phyloP scores from a whole-genome alignment of 1,139 yeast genomes.

The Blastobotrys indianensis region DNA sequence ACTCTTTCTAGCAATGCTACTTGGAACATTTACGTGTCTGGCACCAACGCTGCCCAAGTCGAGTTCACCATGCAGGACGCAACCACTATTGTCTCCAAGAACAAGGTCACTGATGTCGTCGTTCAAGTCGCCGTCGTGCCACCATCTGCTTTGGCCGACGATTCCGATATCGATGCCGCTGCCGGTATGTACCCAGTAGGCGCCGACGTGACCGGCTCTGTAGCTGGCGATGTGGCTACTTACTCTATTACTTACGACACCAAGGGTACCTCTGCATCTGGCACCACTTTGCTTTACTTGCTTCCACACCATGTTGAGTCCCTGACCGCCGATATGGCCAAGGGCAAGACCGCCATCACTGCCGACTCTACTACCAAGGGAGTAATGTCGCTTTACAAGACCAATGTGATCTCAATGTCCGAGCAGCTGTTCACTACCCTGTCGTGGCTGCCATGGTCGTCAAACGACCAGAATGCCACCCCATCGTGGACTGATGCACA shows the following conservation, averaged over 20 bases:
- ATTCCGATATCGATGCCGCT: conserved; percentile 44
- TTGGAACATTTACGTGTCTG: conserved; percentile 57
- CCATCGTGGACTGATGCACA: conserved; percentile 38
- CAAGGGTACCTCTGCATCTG: conserved; percentile 48
- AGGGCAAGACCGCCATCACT: conserved; percentile 43
- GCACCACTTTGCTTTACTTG: conserved; percentile 54
- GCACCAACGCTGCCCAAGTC: conserved; percentile 38
- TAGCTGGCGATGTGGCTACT: conserved; percentile 38
- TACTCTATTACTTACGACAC: conserved; percentile 51
- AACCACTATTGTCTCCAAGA: conserved; percentile 40
- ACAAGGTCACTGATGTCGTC: conserved; percentile 31
- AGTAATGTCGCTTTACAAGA: conserved; percentile 51
- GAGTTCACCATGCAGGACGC: conserved; percentile 35
- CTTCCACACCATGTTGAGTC: conserved; percentile 66
- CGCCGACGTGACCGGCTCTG: conserved; percentile 38
- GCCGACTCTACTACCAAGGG: conserved; percentile 64
- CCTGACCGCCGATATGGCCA: conserved; percentile 37
- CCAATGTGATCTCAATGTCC: conserved; percentile 44
- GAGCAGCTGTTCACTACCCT: conserved; percentile 48
- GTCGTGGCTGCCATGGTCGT: conserved; percentile 57
- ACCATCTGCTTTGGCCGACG: conserved; percentile 17
- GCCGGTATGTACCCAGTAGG: conserved; percentile 54
- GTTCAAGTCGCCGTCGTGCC: conserved; percentile 61
- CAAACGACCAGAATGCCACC: conserved; percentile 19
- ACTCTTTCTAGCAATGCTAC: conserved; percentile 42